These are phyloP conservation scores for Viridothelium virens DNA, from an alignment of 495 filamentous ascomycete species.

Conservation along the genomic window DNA sequence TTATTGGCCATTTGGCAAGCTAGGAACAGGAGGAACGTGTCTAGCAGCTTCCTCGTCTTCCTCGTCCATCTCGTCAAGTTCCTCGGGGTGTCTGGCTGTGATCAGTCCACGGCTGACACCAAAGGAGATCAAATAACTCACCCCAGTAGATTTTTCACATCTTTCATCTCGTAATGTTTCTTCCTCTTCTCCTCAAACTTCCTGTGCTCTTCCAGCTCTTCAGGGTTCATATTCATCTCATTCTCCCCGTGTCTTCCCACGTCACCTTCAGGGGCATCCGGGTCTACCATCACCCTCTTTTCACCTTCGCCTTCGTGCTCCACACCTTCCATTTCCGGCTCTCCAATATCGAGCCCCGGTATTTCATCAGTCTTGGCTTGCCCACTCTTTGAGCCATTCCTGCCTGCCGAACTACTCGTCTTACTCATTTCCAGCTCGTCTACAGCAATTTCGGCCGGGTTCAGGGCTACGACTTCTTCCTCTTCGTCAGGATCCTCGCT, in stretches of 20 bases:
- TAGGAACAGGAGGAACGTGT: slow-evolving; percentile 3
- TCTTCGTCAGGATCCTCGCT: slow-evolving; percentile 57
- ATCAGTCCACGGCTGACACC: background rate
- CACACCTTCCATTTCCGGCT: slow-evolving; percentile 56
- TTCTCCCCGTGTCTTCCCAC: slow-evolving; percentile 48
- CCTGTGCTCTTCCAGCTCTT: slow-evolving; percentile 81
- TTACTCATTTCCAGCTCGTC: slow-evolving; percentile 61
- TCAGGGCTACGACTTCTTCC: slow-evolving; percentile 53
- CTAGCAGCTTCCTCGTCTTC: slow-evolving; percentile 17
- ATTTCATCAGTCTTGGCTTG: slow-evolving; percentile 65
- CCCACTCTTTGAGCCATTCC: slow-evolving; percentile 11
- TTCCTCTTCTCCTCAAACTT: slow-evolving; percentile 86
- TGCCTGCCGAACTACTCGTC: slow-evolving; percentile 20
- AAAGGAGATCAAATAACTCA: slow-evolving; percentile 33
- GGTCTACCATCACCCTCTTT: slow-evolving; percentile 72
- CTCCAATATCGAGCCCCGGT: slow-evolving; percentile 85
- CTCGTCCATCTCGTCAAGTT: slow-evolving; percentile 31
- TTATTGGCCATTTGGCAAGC: slow-evolving; percentile 26
- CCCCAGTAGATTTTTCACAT: slow-evolving; percentile 84
- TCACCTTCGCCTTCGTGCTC: slow-evolving; percentile 48
- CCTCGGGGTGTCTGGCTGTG: slow-evolving; percentile 29
- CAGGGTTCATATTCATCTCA: slow-evolving; percentile 54
- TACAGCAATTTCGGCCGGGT: slow-evolving; percentile 51
- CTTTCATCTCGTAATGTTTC: slow-evolving; percentile 97
- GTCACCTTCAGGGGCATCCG: slow-evolving; percentile 49